Evolutionary conservation across 805 yeast species (phyloP).

Genomic region (Vanderwaltozyma verrucispora): DNA sequence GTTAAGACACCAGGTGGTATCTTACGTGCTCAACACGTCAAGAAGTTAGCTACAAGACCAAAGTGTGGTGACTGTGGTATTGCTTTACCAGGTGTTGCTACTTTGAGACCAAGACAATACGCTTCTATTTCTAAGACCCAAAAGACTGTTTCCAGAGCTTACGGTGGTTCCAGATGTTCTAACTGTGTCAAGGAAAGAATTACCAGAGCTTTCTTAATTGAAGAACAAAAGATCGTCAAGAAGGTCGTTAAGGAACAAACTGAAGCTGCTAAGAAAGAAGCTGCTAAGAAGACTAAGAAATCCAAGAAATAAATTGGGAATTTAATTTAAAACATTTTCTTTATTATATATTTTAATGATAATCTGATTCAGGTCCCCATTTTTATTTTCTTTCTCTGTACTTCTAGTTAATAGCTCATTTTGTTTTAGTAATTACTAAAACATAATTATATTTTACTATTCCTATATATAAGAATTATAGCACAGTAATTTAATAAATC

Average conservation of each 20-base stretch:
- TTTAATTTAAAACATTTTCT: too few relatives aligned
- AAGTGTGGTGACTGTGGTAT: constrained; percentile 84
- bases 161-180: constrained; percentile 99
- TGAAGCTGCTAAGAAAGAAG: constrained; percentile 68
- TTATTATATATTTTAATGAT: too few relatives aligned
- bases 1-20: constrained; percentile 99
- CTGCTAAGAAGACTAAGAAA: constrained; percentile 30
- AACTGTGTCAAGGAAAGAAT: constrained; percentile 99
- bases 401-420: not conserved
- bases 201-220: constrained; percentile 98
- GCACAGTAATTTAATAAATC: not conserved
- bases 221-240: constrained; percentile 99
- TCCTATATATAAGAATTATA: not conserved
- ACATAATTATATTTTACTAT: not conserved
- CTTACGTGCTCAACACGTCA: constrained; percentile 95
- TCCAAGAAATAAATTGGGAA: constrained; percentile 1
- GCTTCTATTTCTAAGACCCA: constrained; percentile 90
- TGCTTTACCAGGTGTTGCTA: constrained; percentile 77
- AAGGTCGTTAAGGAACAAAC: constrained; percentile 96
- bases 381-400: not conserved
- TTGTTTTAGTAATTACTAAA: not conserved
- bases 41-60: constrained; percentile 81
- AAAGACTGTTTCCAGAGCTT: constrained; percentile 98
- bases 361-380: not conserved
- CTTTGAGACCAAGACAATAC: constrained; percentile 98